A percentile compares a stretch with the other conserved stretches of the same genome.
These are phyloP conservation scores for Tylopilus rubrobrunneus DNA, from an alignment of 768 basidiomycete genomes.

Conservation along the genomic window DNA sequence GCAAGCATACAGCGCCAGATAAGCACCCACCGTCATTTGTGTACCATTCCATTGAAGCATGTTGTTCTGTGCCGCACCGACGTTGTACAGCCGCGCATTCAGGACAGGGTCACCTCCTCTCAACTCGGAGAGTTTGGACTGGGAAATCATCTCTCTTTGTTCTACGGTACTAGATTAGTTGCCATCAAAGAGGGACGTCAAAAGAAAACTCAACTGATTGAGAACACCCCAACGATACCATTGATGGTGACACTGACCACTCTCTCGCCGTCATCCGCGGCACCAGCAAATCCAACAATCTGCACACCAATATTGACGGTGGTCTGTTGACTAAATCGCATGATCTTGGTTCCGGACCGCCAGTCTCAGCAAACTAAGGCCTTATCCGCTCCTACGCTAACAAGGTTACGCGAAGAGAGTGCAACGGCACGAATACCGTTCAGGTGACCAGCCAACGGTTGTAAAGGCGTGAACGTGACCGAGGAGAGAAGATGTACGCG, in stretches of 20 bases:
- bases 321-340: conserved; percentile 89
- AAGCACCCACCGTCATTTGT: conserved; percentile 69
- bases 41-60: conserved; percentile 93
- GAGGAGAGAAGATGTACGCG: too few species aligned
- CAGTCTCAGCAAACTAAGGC: conserved; percentile 86
- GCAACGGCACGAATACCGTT: conserved; percentile 91
- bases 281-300: conserved; percentile 50
- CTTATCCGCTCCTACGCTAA: conserved; percentile 75
- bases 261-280: too few species aligned
- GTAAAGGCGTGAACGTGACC: too few species aligned
- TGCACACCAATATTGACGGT: conserved; percentile 90
- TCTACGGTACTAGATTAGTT: conserved; percentile 29
- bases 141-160: conserved; percentile 79
- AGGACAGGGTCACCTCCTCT: conserved; percentile 55
- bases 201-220: conserved; percentile 60
- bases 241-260: conserved; percentile 66
- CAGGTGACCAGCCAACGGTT: conserved; percentile 26
- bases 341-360: conserved; percentile 84
- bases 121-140: conserved; percentile 29
- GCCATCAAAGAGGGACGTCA: neutral
- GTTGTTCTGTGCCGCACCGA: conserved; percentile 75
- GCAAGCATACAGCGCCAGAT: neutral
- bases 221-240: conserved; percentile 83
- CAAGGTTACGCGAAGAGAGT: conserved; percentile 77
- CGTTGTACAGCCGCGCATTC: conserved; percentile 65